Evolutionary conservation across 2,329 filamentous ascomycete species (phyloP).

Genomic region (Cladorrhinum sp.): DNA sequence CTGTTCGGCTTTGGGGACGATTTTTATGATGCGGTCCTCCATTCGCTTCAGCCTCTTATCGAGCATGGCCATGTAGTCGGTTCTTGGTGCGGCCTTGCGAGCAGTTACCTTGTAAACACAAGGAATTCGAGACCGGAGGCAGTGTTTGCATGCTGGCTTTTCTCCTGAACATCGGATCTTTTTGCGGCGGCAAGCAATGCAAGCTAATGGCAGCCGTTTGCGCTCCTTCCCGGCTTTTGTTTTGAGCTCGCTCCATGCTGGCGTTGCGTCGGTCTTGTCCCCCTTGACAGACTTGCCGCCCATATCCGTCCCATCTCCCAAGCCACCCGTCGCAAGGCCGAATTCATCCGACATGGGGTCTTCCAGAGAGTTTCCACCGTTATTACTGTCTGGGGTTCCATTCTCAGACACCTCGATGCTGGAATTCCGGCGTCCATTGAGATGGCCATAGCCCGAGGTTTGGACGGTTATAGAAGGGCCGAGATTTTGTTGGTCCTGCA

Average conservation of each 20-base stretch:
- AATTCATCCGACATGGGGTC: constrained; percentile 59
- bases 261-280: constrained; percentile 56
- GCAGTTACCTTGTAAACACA: constrained; percentile 98
- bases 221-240: constrained; percentile 94
- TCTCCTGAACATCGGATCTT: constrained; percentile 98
- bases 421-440: constrained; percentile 28
- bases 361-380: constrained; percentile 47
- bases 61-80: constrained; percentile 98
- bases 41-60: constrained; percentile 94
- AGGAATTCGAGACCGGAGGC: constrained; percentile 83
- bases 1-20: constrained; percentile 82
- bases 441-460: constrained; percentile 33
- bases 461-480: constrained; percentile 37
- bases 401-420: constrained; percentile 45
- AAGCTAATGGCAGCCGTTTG: constrained; percentile 87
- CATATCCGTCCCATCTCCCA: constrained; percentile 52
- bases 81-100: constrained; percentile 87
- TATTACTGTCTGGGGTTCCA: constrained; percentile 42
- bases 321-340: constrained; percentile 45
- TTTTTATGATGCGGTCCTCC: constrained; percentile 96
- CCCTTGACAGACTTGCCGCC: constrained; percentile 51
- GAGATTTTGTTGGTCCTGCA: constrained; percentile 37
- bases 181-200: constrained; percentile 92
- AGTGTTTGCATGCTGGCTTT: constrained; percentile 97
- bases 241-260: constrained; percentile 78